Percentiles rank a stretch among this genome's conserved stretches.
These are phyloP conservation scores for Vicia faba DNA, from an alignment of 306 rosid genomes.

Conservation along the genomic window DNA sequence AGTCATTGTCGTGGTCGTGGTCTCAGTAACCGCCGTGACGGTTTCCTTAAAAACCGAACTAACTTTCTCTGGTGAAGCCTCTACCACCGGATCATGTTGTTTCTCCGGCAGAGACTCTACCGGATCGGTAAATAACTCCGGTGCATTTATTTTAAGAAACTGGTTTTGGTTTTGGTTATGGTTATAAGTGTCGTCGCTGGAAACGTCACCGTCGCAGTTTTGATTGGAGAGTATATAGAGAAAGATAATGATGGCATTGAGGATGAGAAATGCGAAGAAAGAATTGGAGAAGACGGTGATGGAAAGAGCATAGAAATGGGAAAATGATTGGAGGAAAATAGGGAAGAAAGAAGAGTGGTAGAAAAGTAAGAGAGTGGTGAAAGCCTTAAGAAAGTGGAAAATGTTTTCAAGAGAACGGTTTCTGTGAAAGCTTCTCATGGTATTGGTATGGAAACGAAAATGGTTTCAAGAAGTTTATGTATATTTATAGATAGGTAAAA, in stretches of 20 bases:
- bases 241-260: slow-evolving; percentile 47
- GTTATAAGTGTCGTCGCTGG: slow-evolving; percentile 32
- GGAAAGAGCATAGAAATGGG: not conserved
- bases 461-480: not conserved
- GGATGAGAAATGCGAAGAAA: slow-evolving; percentile 51
- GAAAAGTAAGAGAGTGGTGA: slow-evolving; percentile 40
- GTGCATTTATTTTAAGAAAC: not conserved
- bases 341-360: slow-evolving; percentile 41
- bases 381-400: slow-evolving; percentile 34
- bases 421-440: slow-evolving; percentile 40
- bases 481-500: too few relatives aligned
- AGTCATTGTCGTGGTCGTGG: slow-evolving; percentile 13
- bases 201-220: not conserved
- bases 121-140: not conserved
- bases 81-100: not conserved
- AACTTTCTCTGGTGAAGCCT: not conserved
- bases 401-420: slow-evolving; percentile 38
- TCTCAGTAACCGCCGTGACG: slow-evolving; percentile 39
- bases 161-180: slow-evolving; percentile 24
- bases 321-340: slow-evolving; percentile 4
- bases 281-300: slow-evolving; percentile 41
- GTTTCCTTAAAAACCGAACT: slow-evolving; percentile 18
- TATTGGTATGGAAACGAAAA: slow-evolving; percentile 5
- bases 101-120: not conserved
- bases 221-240: slow-evolving; percentile 49